Percentiles rank a stretch among this genome's conserved stretches.
Conservation (phyloP, 441 rosid genomes). For the Lepidium campestre region DNA sequence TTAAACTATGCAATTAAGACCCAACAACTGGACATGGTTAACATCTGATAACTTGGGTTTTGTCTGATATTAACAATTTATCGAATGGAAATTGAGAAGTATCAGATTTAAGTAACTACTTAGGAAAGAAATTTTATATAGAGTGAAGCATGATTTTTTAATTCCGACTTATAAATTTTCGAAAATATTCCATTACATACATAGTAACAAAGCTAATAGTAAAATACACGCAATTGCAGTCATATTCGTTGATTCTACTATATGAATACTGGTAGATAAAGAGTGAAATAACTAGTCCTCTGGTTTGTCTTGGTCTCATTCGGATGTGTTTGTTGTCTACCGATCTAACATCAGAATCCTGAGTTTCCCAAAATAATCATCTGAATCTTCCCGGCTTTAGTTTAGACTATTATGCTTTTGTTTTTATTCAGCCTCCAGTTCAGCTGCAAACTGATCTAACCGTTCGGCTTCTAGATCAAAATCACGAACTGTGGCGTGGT, state of each 20-base stretch:
- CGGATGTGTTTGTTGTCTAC: neutral
- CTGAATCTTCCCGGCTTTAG: neutral
- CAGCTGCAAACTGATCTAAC: slow-evolving; percentile 81
- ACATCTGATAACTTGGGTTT: neutral
- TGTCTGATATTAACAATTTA: too few relatives aligned
- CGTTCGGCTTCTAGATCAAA: slow-evolving; percentile 52
- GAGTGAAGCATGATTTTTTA: neutral
- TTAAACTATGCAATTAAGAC: neutral
- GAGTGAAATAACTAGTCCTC: neutral
- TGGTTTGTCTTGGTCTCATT: neutral
- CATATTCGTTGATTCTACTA: neutral
- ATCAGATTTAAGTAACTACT: too few relatives aligned
- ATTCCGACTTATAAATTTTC: neutral
- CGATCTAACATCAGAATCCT: neutral
- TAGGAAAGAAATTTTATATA: too few relatives aligned
- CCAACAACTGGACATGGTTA: neutral
- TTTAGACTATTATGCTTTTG: neutral
- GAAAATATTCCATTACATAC: neutral
- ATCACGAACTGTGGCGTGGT: slow-evolving; percentile 72
- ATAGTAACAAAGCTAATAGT: neutral
- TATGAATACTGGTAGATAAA: neutral
- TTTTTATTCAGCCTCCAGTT: slow-evolving; percentile 69
- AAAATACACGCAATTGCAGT: neutral
- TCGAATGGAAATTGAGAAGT: neutral
- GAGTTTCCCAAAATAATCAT: neutral